Evolutionary conservation across 768 basidiomycete species (phyloP).

Genomic region (Rhodosporidiobolus sp.): DNA sequence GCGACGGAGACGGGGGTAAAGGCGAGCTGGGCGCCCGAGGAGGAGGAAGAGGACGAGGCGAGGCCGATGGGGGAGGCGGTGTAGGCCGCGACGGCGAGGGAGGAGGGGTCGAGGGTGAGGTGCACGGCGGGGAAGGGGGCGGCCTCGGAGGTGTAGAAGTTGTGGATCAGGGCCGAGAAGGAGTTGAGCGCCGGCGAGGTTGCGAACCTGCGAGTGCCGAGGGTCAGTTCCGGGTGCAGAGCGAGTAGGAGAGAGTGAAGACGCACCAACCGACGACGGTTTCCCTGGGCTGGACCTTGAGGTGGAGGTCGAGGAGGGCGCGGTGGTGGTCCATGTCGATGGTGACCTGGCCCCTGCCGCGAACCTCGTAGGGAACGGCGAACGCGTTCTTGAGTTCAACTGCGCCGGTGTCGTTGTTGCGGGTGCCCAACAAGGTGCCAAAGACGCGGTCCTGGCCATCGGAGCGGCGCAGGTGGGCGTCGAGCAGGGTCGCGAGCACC

Average conservation of each 20-base stretch:
- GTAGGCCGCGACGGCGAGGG: conserved; percentile 79
- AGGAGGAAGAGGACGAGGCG: conserved; percentile 55
- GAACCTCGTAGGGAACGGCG: conserved; percentile 75
- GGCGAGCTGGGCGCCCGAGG: conserved; percentile 73
- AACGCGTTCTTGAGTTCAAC: conserved; percentile 81
- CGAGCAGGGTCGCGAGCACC: conserved; percentile 89
- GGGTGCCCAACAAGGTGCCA: conserved; percentile 84
- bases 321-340: conserved; percentile 96
- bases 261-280: conserved; percentile 91
- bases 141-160: conserved; percentile 93
- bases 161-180: conserved; percentile 94
- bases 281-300: conserved; percentile 78
- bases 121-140: conserved; percentile 84
- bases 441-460: conserved; percentile 83
- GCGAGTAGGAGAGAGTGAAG: no score
- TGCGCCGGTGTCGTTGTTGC: conserved; percentile 59
- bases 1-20: conserved; percentile 89
- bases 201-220: conserved; percentile 66
- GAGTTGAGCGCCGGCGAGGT: conserved; percentile 87
- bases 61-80: conserved; percentile 81
- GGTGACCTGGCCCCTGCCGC: conserved; percentile 74
- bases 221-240: background rate
- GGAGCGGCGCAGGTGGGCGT: conserved; percentile 87
- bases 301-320: conserved; percentile 84
- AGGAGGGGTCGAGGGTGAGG: conserved; percentile 81